Base-by-base conservation (phyloP, 495 filamentous ascomycete genomes). In the Bryoglossum gracile region DNA sequence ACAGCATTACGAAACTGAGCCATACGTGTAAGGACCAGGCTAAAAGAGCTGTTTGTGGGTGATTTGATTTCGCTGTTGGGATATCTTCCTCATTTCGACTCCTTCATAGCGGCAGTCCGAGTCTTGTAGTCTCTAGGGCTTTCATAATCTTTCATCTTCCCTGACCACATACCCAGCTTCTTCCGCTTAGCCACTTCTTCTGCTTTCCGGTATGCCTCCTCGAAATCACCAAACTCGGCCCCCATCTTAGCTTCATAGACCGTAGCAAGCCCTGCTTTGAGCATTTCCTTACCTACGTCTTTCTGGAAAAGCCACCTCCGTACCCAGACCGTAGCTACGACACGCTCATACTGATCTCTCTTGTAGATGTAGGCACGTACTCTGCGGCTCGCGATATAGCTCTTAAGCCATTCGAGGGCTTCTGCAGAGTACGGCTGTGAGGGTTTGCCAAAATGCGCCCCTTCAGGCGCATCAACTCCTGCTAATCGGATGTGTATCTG, bases 241-340 rank as follows among this genome's bases (percentile, higher is more conserved):
- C 89, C 89, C 8, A 67, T 74, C 67, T 90, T 95, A 17, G 86
- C 90, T 64, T 97, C 92, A 61, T 95, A 98, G 3, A 94, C 82
- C 0, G 85, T 90, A 14, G 91, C 94, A 54, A 92, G 63, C 2
- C 92, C 92, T 21, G 65, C 72, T 65, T 75, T 82, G 53, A 98
- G 62, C 89, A 98, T 91, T 63, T 92, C 85, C 51, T 87, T 70
- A 2, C 90, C 88, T 5, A 97, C 87, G 65, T 98, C 91, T 43
- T 77, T 75, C 42, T 79, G 77, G 47, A 79, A 71, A 17, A 81
- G 61, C 22, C 72, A 70, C 48, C 71, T 61, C 46, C 89, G 75
- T 26, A 95, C 82, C 58, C 73, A 87, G 8, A 90, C 92, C 8
- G 83, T 89, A 8, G 83, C 87, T 1, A 98, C 90, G 9, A 92